These are phyloP conservation scores for Casuarina glauca DNA, from an alignment of 306 rosid species.

Conservation along the genomic window DNA sequence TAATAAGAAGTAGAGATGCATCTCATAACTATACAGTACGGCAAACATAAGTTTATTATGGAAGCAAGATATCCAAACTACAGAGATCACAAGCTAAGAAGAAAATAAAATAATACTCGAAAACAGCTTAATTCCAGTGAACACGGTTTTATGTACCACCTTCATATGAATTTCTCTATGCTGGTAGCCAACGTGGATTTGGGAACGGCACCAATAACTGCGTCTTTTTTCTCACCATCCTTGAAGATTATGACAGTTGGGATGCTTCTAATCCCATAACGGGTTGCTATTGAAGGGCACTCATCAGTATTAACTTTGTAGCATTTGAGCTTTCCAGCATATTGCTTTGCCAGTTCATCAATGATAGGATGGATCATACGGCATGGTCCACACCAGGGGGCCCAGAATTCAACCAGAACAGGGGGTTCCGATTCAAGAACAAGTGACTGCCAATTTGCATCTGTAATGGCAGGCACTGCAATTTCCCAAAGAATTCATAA, in stretches of 20 bases:
- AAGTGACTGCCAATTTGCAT: conserved; percentile 65
- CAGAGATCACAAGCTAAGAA: conserved; percentile 29
- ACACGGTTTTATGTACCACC: conserved; percentile 34
- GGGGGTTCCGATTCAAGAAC: conserved; percentile 60
- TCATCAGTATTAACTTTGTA: conserved; percentile 83
- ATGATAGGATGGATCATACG: conserved; percentile 93
- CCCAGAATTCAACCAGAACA: conserved; percentile 96
- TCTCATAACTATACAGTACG: conserved; percentile 52
- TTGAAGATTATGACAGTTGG: conserved; percentile 85
- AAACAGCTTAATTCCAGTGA: conserved; percentile 38
- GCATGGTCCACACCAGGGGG: conserved; percentile 99
- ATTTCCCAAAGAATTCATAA: conserved; percentile 19
- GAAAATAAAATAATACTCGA: conserved; percentile 33
- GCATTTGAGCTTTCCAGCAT: conserved; percentile 75
- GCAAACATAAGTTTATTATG: conserved; percentile 33
- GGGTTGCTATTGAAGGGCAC: conserved; percentile 62
- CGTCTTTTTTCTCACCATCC: conserved; percentile 78
- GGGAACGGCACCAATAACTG: conserved; percentile 86
- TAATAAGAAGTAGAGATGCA: conserved; percentile 27
- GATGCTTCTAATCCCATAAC: conserved; percentile 83
- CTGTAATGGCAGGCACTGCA: conserved; percentile 64
- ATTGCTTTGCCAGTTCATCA: conserved; percentile 66
- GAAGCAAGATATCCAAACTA: conserved; percentile 34
- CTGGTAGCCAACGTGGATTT: conserved; percentile 71
- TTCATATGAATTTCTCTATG: conserved; percentile 82